Evolutionary conservation across 2,329 filamentous ascomycete species (phyloP), one percentile per base, ranked within the genome.

Genomic region (Fusarium anguioides): DNA sequence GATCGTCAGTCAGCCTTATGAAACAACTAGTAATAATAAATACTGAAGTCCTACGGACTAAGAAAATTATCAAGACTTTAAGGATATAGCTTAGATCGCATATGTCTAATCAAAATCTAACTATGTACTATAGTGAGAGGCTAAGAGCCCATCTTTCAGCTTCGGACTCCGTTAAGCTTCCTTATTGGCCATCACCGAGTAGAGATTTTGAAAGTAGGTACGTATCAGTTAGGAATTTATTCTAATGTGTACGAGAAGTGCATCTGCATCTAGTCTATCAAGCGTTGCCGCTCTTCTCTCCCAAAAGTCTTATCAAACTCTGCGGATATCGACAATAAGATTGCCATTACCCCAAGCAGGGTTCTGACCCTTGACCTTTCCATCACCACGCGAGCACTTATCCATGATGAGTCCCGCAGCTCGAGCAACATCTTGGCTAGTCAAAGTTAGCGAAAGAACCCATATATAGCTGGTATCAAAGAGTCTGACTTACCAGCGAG

Each of bases 351-450:
- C 61, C 41, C 45, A 64, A 12, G 61, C 61, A 40, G 41, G 31
- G 31, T 59, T 64, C 27, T 58, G 52, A 7, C 61, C 61, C 21
- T 50, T 46, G 1, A 63, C 60, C 44, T 55, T 62, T 15, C 57
- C 60, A 45, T 63, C 60, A 3, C 31, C 57, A 14, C 57, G 40
- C 1, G 60, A 45, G 35, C 60, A 62, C 0, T 27, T 47, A 2
- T 64, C 61, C 52, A 64, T 48, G 33, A 64, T 41, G 15, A 53
- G 15, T 5, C 61, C 61, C 9, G 60, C 61, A 7, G 41, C 52
- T 17, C 60, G 52, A 15, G 61, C 60, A 20, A 59, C 61, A 9
- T 58, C 61, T 17, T 46, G 60, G 46, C 61, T 61, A 5, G 10
- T 6, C 8, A n/a, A 1, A 2, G 21, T 60, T 5, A 61, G 24